Evolutionary conservation across 2,329 filamentous ascomycete genomes (phyloP).

Genomic region (Sporothrix pseudoabietina): DNA sequence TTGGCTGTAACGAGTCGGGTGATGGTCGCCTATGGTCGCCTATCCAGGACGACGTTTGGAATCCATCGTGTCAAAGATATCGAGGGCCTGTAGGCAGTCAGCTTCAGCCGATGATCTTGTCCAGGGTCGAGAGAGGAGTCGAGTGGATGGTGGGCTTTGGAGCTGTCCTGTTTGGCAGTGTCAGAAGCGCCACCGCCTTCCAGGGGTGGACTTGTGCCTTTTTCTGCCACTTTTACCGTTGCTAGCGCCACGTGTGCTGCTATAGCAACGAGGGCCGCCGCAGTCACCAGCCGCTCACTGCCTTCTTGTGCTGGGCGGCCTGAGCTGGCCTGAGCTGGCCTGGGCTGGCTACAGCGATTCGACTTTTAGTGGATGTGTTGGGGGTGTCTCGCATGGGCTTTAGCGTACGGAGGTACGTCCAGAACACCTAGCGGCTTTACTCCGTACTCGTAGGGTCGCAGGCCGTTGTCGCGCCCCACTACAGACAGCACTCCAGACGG

Average conservation of each 20-base stretch:
- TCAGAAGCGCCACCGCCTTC: not conserved
- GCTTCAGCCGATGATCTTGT: not conserved
- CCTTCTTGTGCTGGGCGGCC: not conserved
- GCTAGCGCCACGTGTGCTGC: constrained; percentile 32
- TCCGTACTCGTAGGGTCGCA: too few species aligned
- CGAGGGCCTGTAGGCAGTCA: not conserved
- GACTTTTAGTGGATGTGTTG: not conserved
- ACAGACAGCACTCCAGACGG: not conserved
- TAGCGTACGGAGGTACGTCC: too few species aligned
- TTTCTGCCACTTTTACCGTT: not conserved
- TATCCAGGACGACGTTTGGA: not conserved
- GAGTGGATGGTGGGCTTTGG: too few species aligned
- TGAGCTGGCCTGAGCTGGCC: too few species aligned
- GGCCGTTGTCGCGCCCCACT: constrained; percentile 19
- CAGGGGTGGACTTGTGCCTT: not conserved
- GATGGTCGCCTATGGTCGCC: too few species aligned
- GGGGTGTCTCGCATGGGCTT: not conserved
- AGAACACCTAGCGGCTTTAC: not conserved
- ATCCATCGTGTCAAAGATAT: not conserved
- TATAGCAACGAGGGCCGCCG: constrained; percentile 30
- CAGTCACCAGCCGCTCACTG: not conserved
- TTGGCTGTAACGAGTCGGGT: too few species aligned
- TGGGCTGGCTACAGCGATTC: not conserved
- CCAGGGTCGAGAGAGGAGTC: not conserved
- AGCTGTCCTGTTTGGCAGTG: not conserved